Conservation (phyloP, 2,329 filamentous ascomycete species). For the Aspergillus flavus region DNA sequence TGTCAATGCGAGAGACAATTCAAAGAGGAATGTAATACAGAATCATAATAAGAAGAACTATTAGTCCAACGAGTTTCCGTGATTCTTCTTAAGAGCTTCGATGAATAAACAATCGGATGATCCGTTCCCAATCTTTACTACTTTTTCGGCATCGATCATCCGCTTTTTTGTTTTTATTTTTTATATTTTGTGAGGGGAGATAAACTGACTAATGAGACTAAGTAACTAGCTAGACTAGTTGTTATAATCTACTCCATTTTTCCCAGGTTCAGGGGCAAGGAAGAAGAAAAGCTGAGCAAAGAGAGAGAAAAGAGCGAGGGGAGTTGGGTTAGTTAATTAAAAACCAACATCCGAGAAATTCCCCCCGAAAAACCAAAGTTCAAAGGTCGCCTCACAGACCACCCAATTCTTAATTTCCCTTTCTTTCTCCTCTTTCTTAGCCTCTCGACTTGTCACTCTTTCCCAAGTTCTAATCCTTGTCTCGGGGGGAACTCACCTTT, state of each 20-base stretch:
- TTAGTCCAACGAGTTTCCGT: neutral
- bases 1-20: neutral
- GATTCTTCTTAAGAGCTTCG: neutral
- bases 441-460: slow-evolving; percentile 18
- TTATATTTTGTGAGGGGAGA: neutral
- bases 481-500: neutral
- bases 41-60: neutral
- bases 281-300: neutral
- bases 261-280: neutral
- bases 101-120: neutral
- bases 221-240: neutral
- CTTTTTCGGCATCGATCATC: neutral
- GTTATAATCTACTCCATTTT: neutral
- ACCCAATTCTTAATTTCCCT: slow-evolving; percentile 7
- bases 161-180: neutral
- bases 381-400: slow-evolving; percentile 8
- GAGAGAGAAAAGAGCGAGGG: neutral
- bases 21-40: neutral
- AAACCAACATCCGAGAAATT: neutral
- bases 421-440: slow-evolving; percentile 20
- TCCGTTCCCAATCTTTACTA: neutral
- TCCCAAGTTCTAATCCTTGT: slow-evolving; percentile 13
- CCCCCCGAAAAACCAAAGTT: neutral
- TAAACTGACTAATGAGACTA: neutral
- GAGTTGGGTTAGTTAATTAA: neutral